Percentiles rank a stretch among this genome's conserved stretches.
Evolutionary conservation across 2,329 filamentous ascomycete species (phyloP).

Genomic region (Orbilia javanica): DNA sequence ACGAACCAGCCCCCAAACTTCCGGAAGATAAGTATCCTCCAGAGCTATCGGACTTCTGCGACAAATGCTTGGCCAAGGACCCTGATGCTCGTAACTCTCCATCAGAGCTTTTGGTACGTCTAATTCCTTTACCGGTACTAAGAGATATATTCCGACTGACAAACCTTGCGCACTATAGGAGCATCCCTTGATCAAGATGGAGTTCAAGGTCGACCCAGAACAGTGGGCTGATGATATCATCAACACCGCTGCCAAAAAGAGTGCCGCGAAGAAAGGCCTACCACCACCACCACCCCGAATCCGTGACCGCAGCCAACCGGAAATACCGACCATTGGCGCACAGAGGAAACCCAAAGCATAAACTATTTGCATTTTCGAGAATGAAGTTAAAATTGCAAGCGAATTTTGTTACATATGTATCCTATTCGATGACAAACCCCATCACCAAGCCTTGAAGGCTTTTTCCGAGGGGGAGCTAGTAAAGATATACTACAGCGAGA

Average conservation of each 20-base stretch:
- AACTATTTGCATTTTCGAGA: conserved; percentile 12
- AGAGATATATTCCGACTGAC: neutral
- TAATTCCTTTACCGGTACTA: neutral
- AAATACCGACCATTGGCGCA: conserved; percentile 50
- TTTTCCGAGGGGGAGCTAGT: conserved; percentile 8
- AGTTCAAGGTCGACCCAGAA: conserved; percentile 43
- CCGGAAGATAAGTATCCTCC: conserved; percentile 97
- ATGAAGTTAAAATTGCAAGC: conserved; percentile 51
- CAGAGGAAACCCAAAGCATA: conserved; percentile 57
- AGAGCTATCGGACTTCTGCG: conserved; percentile 96
- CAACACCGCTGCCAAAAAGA: conserved; percentile 46
- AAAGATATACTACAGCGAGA: conserved; percentile 37
- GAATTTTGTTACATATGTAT: conserved; percentile 52
- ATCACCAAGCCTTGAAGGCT: conserved; percentile 43
- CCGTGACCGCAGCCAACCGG: conserved; percentile 43
- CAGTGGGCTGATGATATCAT: conserved; percentile 56
- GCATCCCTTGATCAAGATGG: conserved; percentile 43
- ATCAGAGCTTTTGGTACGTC: conserved; percentile 78
- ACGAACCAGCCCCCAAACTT: conserved; percentile 91
- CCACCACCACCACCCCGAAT: conserved; percentile 52
- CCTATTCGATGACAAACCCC: conserved; percentile 14
- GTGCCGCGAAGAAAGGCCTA: conserved; percentile 44
- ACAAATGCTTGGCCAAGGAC: conserved; percentile 92
- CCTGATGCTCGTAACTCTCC: conserved; percentile 91
- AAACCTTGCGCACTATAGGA: conserved; percentile 15